phyloP scores from a whole-genome alignment of 352 stramenopile species.

The Poterioochromonas sp. region DNA sequence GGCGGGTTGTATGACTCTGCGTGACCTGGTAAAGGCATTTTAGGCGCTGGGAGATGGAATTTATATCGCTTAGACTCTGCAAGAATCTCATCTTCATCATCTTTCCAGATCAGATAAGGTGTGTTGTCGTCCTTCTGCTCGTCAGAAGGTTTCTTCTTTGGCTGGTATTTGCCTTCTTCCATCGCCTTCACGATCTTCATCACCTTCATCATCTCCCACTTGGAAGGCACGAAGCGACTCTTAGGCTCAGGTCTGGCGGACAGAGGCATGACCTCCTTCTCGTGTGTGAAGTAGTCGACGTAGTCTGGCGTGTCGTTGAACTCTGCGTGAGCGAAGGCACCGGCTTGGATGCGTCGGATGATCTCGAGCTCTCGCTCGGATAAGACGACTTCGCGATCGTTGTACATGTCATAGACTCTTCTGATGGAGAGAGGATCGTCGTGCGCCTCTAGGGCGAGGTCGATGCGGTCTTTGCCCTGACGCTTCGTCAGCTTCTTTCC shows the following conservation, averaged over 20 bases:
- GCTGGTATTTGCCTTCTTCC: slow-evolving; percentile 80
- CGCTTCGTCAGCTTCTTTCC: slow-evolving; percentile 90
- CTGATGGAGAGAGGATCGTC: slow-evolving; percentile 78
- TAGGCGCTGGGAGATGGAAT: slow-evolving; percentile 90
- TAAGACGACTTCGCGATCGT: slow-evolving; percentile 91
- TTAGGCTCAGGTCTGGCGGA: slow-evolving; percentile 60
- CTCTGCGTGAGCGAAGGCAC: slow-evolving; percentile 64
- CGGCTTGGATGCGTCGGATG: slow-evolving; percentile 86
- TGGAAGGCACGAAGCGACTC: slow-evolving; percentile 83
- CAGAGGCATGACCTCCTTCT: slow-evolving; percentile 52
- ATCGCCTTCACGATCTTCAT: slow-evolving; percentile 91
- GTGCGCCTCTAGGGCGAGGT: slow-evolving; percentile 46
- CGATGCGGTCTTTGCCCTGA: slow-evolving; percentile 72
- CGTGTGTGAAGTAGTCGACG: slow-evolving; percentile 57
- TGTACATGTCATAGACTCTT: slow-evolving; percentile 97
- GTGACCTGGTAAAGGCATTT: slow-evolving; percentile 91
- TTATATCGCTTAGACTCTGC: slow-evolving; percentile 58
- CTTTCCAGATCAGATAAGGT: slow-evolving; percentile 58
- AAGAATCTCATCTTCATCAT: slow-evolving; percentile 42
- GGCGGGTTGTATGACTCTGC: slow-evolving; percentile 98
- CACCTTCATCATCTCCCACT: slow-evolving; percentile 95
- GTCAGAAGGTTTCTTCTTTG: slow-evolving; percentile 36
- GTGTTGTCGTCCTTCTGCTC: background rate
- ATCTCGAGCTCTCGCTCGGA: slow-evolving; percentile 92
- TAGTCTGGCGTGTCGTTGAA: slow-evolving; percentile 56